phyloP scores from a whole-genome alignment of 495 filamentous ascomycete species.

The Chaetomium fimeti region DNA sequence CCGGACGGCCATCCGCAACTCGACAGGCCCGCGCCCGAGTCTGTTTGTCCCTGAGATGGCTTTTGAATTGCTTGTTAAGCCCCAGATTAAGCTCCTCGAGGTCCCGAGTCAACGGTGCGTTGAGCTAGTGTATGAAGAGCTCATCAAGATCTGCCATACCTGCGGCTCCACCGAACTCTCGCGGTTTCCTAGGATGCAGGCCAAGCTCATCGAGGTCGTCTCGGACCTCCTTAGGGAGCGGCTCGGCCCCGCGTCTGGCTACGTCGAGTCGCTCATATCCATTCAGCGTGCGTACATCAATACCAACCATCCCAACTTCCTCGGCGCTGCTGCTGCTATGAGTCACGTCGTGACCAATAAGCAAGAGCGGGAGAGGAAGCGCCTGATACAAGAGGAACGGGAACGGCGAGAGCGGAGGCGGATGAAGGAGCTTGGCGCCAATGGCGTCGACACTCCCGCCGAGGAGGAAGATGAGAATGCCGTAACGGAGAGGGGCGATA shows the following conservation, averaged over 20 bases:
- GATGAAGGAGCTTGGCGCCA: conserved; percentile 74
- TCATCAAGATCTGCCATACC: conserved; percentile 99
- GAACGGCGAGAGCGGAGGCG: conserved; percentile 78
- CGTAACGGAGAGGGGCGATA: conserved; percentile 57
- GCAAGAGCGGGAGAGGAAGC: conserved; percentile 87
- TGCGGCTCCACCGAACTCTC: conserved; percentile 93
- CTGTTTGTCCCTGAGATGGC: conserved; percentile 96
- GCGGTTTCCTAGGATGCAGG: conserved; percentile 89
- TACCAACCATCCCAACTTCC: conserved; percentile 98
- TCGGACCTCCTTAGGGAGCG: conserved; percentile 93
- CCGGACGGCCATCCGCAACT: conserved; percentile 96
- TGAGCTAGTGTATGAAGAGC: conserved; percentile 95
- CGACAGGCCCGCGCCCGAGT: conserved; percentile 91
- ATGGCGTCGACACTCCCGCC: conserved; percentile 67
- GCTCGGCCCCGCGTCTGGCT: conserved; percentile 79
- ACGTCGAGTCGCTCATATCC: conserved; percentile 93
- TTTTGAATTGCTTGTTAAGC: conserved; percentile 96
- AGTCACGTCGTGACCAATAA: conserved; percentile 89
- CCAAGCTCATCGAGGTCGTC: conserved; percentile 96
- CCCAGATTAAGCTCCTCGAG: conserved; percentile 95
- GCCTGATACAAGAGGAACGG: conserved; percentile 73
- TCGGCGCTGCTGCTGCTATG: conserved; percentile 98
- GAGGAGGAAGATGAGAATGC: conserved; percentile 72
- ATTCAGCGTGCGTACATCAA: conserved; percentile 99
- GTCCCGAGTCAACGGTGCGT: conserved; percentile 95